Evolutionary conservation across 208 protist species (phyloP), one percentile per base, ranked within the genome.

Genomic region (Crithidia acanthocephali): DNA sequence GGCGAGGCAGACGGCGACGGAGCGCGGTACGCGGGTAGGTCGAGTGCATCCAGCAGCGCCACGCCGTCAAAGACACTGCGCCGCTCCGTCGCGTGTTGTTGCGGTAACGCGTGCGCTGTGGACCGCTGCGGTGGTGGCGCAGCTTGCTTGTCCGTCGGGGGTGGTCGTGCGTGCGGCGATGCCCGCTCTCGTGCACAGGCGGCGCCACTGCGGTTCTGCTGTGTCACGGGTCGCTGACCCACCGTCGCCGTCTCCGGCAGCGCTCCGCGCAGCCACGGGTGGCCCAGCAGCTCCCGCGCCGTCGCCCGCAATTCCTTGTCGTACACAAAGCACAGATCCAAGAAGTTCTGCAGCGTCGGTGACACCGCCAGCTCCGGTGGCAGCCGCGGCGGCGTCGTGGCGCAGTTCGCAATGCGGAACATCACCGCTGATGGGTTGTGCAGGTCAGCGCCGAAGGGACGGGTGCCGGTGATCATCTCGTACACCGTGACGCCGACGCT

Each of bases 401-500:
- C 81, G 47, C 65, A 70, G 42, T 84, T 80, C 13, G 83, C 79
- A 60, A 94, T 91, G 45, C 73, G 57, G 52, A 94, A 94, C 33
- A 96, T 74, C 10, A 92, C 86, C 4, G 88, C 88, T 6, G 87
- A 81, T 2, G 82, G 78, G 58, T 90, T 91, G 74, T 68, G 65
- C 47, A 90, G 68, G 10, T 84, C 77, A 0, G 61, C 75, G 7
- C 84, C 91, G 55, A 94, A 96, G 2, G 91, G 91, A n/a, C 83
- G 80, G 35, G 59, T 56, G 35, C 91, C 91, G 28, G 79, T 88
- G 57, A 94, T 74, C 88, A 96, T 93, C 77, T 96, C 91, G 69
- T 83, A 96, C 35, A 94, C 81, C 15, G 88, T 95, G 16, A 91
- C 88, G 20, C 92, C 92, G 37, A 93, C 71, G 42, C 87, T 93